Evolutionary conservation across 345 rosid genomes (phyloP).

Genomic region (Syzygium aqueum): DNA sequence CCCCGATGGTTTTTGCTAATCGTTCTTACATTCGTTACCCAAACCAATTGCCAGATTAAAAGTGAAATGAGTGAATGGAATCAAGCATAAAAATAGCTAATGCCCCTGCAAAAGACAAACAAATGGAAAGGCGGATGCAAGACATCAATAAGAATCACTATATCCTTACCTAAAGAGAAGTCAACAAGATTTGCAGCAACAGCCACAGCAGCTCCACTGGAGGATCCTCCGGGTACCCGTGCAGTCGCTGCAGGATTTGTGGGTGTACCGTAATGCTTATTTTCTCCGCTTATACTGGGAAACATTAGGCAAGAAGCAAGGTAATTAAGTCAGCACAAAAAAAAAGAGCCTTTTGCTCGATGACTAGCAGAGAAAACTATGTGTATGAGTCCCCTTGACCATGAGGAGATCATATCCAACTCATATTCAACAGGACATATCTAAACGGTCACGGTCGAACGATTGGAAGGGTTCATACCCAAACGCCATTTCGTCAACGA

Average conservation of each 20-base stretch:
- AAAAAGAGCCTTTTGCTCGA: background rate
- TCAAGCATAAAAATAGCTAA: background rate
- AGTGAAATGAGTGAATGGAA: background rate
- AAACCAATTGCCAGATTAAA: background rate
- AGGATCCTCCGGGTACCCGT: constrained; percentile 83
- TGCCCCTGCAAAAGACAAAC: background rate
- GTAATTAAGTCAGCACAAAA: background rate
- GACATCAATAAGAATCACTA: background rate
- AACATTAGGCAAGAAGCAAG: constrained; percentile 5
- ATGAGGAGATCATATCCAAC: background rate
- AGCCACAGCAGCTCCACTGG: constrained; percentile 89
- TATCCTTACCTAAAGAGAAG: constrained; percentile 67
- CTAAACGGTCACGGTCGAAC: background rate
- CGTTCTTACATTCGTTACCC: background rate
- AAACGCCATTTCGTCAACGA: constrained; percentile 77
- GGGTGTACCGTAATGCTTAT: constrained; percentile 73
- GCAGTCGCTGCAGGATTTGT: constrained; percentile 74
- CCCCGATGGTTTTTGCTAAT: background rate
- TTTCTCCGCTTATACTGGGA: constrained; percentile 82
- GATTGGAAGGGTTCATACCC: constrained; percentile 27
- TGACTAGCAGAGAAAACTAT: background rate
- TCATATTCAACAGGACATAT: background rate
- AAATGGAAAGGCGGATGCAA: background rate
- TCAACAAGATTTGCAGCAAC: constrained; percentile 86
- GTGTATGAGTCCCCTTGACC: background rate